Percentiles rank a stretch among this genome's conserved stretches.
These are phyloP conservation scores for Coemansia sp. DNA, from an alignment of 192 early-diverging fungal species.

Conservation along the genomic window DNA sequence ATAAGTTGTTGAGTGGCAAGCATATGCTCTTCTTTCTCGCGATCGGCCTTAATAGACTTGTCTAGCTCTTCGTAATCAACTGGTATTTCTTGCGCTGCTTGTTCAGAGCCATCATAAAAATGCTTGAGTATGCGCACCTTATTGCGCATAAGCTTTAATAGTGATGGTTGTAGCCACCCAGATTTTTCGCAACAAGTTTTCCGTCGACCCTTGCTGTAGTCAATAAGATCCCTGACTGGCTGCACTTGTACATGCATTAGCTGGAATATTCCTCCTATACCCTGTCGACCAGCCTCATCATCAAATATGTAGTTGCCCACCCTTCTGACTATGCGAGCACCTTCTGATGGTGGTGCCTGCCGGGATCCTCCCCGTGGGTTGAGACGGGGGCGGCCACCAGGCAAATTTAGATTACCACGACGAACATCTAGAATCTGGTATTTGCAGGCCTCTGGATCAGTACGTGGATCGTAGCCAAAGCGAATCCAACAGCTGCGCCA, in stretches of 20 bases:
- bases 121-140: slow-evolving; percentile 23
- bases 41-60: slow-evolving; percentile 17
- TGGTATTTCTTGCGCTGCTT: background rate
- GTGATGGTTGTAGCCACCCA: slow-evolving; percentile 40
- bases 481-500: slow-evolving; percentile 56
- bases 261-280: slow-evolving; percentile 38
- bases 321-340: slow-evolving; percentile 5
- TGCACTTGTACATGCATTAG: slow-evolving; percentile 26
- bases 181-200: slow-evolving; percentile 27
- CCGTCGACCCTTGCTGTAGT: slow-evolving; percentile 31
- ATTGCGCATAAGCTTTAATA: slow-evolving; percentile 17
- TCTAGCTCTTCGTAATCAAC: slow-evolving; percentile 33
- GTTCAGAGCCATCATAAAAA: background rate
- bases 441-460: slow-evolving; percentile 32
- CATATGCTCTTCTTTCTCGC: slow-evolving; percentile 17
- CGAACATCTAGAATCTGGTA: slow-evolving; percentile 52
- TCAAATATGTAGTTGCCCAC: slow-evolving; percentile 24
- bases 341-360: background rate
- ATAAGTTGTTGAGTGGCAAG: slow-evolving; percentile 7
- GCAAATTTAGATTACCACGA: background rate
- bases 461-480: slow-evolving; percentile 52
- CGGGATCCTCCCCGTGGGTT: background rate
- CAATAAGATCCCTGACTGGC: slow-evolving; percentile 25
- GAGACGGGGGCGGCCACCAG: slow-evolving; percentile 4
- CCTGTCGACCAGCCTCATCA: slow-evolving; percentile 21